phyloP scores from a whole-genome alignment of 2,329 filamentous ascomycete genomes.

The Monosporascus sp. region DNA sequence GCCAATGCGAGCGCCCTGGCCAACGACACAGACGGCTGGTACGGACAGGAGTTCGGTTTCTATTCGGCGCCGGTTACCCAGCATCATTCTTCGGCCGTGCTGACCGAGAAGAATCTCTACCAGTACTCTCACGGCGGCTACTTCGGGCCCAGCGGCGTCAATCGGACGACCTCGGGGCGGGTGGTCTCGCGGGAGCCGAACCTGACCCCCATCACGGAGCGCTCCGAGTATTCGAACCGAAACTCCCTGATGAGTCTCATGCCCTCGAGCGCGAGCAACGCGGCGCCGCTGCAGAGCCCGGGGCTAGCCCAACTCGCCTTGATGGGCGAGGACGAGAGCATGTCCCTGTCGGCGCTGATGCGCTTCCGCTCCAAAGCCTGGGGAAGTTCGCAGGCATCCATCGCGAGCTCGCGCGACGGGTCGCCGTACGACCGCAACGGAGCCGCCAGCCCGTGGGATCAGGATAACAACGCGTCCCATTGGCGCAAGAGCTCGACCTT shows the following conservation, averaged over 20 bases:
- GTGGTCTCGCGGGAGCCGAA: conserved; percentile 79
- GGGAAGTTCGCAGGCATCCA: conserved; percentile 73
- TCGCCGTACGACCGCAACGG: conserved; percentile 36
- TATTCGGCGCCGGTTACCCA: conserved; percentile 60
- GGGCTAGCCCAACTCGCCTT: conserved; percentile 72
- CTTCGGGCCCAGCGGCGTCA: conserved; percentile 71
- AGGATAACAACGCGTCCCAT: conserved; percentile 27
- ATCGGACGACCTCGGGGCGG: conserved; percentile 68
- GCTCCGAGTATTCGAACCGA: conserved; percentile 91
- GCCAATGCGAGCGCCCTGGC: conserved; percentile 92
- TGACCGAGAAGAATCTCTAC: conserved; percentile 36
- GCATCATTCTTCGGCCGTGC: conserved; percentile 14
- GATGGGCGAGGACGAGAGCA: conserved; percentile 62
- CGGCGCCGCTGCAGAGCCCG: conserved; percentile 56
- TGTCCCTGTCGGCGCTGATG: conserved; percentile 68
- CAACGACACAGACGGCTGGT: conserved; percentile 88
- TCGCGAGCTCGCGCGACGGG: conserved; percentile 50
- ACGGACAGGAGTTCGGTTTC: conserved; percentile 94
- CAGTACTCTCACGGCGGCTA: conserved; percentile 78
- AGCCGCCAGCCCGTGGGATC: conserved; percentile 38
- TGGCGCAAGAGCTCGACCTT: conserved; percentile 45
- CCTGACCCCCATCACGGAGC: conserved; percentile 90
- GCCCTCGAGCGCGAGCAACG: conserved; percentile 45
- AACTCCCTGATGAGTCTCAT: conserved; percentile 81
- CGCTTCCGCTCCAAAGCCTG: conserved; percentile 71